A percentile compares a stretch with the other conserved stretches of the same genome.
Conservation (phyloP, 2,329 filamentous ascomycete genomes). For the Trematosphaeria pertusa region DNA sequence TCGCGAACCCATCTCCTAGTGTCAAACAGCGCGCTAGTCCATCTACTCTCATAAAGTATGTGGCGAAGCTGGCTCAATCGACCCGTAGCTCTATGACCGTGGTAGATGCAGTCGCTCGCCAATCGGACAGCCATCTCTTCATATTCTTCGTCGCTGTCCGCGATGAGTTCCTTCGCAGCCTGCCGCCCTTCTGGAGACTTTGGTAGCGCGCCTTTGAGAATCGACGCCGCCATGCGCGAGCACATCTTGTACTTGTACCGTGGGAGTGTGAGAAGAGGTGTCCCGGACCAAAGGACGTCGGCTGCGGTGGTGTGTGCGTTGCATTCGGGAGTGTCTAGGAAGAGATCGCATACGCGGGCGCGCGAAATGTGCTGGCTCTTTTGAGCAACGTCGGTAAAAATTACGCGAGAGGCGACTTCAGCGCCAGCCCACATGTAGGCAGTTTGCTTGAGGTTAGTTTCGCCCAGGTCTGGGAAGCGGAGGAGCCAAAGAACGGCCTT, state of each 20-base stretch:
- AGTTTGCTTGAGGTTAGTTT: slow-evolving; percentile 81
- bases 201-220: slow-evolving; percentile 87
- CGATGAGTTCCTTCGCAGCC: slow-evolving; percentile 79
- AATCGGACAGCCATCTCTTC: slow-evolving; percentile 64
- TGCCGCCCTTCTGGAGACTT: slow-evolving; percentile 69
- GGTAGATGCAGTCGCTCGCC: slow-evolving; percentile 39
- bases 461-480: slow-evolving; percentile 93
- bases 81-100: slow-evolving; percentile 56
- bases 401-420: slow-evolving; percentile 83
- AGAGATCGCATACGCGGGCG: slow-evolving; percentile 90
- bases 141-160: slow-evolving; percentile 79
- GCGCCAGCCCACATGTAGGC: slow-evolving; percentile 83
- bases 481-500: slow-evolving; percentile 94
- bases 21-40: slow-evolving; percentile 88
- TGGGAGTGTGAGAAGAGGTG: slow-evolving; percentile 86
- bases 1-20: slow-evolving; percentile 90
- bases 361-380: slow-evolving; percentile 94
- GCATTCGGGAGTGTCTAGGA: slow-evolving; percentile 96
- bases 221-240: slow-evolving; percentile 95
- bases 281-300: slow-evolving; percentile 95
- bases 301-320: slow-evolving; percentile 98
- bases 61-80: slow-evolving; percentile 79
- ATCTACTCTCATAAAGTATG: slow-evolving; percentile 82
- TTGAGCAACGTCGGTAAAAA: slow-evolving; percentile 96
- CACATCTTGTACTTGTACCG: slow-evolving; percentile 99